Evolutionary conservation across 176 grass and related monocot species (phyloP).

Genomic region (Oryza australiensis): DNA sequence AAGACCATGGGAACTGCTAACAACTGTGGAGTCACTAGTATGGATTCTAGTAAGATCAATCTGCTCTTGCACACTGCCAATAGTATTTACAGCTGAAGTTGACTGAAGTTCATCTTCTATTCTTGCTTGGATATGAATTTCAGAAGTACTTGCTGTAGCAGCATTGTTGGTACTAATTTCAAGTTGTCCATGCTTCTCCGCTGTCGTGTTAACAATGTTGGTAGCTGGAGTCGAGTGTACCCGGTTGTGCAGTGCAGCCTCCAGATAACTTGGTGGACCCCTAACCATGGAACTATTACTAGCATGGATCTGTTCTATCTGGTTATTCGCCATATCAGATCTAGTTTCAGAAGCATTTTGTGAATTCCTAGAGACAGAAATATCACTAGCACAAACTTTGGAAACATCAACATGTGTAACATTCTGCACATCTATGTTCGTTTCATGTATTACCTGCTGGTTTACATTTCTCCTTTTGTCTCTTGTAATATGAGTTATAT

Average conservation of each 20-base stretch:
- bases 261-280: slow-evolving; percentile 24
- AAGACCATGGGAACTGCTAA: slow-evolving; percentile 37
- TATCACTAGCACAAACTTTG: slow-evolving; percentile 38
- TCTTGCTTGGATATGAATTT: slow-evolving; percentile 23
- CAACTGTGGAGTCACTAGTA: slow-evolving; percentile 27
- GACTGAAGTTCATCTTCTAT: neutral
- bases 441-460: slow-evolving; percentile 53
- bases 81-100: slow-evolving; percentile 22
- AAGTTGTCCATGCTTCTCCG: slow-evolving; percentile 32
- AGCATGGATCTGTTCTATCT: slow-evolving; percentile 35
- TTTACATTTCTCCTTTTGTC: slow-evolving; percentile 65
- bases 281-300: slow-evolving; percentile 23
- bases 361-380: slow-evolving; percentile 30
- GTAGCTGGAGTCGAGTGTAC: slow-evolving; percentile 29
- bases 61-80: slow-evolving; percentile 32
- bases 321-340: slow-evolving; percentile 23
- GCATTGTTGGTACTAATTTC: slow-evolving; percentile 14
- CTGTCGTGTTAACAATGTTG: slow-evolving; percentile 29
- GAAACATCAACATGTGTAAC: slow-evolving; percentile 53
- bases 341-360: slow-evolving; percentile 36
- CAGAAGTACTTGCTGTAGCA: slow-evolving; percentile 24
- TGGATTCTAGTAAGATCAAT: slow-evolving; percentile 19
- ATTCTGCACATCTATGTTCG: slow-evolving; percentile 55
- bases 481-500: slow-evolving; percentile 55
- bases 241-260: slow-evolving; percentile 29